Conservation (phyloP, 2,329 filamentous ascomycete genomes). For the Berkeleyomyces rouxiae region DNA sequence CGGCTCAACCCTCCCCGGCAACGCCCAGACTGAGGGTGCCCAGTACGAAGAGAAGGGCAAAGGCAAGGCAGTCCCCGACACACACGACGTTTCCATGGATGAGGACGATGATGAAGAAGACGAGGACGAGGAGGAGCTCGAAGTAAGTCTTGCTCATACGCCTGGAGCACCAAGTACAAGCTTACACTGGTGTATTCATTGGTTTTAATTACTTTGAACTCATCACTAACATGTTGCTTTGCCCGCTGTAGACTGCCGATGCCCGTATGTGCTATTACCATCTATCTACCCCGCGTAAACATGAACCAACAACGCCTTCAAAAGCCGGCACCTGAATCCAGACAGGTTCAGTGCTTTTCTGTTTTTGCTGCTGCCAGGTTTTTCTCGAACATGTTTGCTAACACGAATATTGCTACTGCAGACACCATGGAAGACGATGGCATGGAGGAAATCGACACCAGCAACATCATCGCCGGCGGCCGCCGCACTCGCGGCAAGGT, state of each 20-base stretch:
- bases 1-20: slow-evolving; percentile 31
- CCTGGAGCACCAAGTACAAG: background rate
- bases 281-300: background rate
- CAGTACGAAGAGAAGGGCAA: slow-evolving; percentile 58
- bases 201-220: background rate
- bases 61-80: slow-evolving; percentile 52
- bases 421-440: slow-evolving; percentile 49
- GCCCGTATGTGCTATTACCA: slow-evolving; percentile 7
- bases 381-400: background rate
- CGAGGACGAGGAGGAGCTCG: slow-evolving; percentile 49
- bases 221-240: background rate
- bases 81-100: slow-evolving; percentile 50
- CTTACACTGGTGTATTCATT: background rate
- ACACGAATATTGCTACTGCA: slow-evolving; percentile 15
- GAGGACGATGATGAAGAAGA: slow-evolving; percentile 55
- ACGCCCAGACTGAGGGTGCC: slow-evolving; percentile 24
- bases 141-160: slow-evolving; percentile 27
- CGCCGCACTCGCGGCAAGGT: slow-evolving; percentile 79
- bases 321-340: too few relatives aligned
- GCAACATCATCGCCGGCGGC: slow-evolving; percentile 67
- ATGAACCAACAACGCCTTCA: background rate
- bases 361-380: too few relatives aligned
- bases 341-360: too few relatives aligned
- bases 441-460: slow-evolving; percentile 77
- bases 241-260: slow-evolving; percentile 7